Evolutionary conservation across 805 yeast genomes (phyloP), one percentile per base, ranked within the genome.

Genomic region (Metschnikowia peoriensis): DNA sequence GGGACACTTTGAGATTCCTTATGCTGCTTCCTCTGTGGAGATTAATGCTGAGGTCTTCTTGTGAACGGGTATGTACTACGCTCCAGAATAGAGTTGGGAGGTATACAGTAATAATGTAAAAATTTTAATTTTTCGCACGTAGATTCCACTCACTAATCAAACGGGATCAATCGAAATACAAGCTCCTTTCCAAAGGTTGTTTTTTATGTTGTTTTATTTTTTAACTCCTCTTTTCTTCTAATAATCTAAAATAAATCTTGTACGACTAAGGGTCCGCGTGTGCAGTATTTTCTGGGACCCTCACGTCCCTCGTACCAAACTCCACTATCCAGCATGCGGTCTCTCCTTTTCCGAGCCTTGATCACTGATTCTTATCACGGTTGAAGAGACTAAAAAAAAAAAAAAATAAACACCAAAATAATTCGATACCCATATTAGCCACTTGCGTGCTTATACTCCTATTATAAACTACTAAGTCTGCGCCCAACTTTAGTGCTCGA

Each of bases 21-120:
- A 86, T 64, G 97, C 97, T 62, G 96, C 92, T 52, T 87, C 97
- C 34, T 80, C 86, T 52, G 93, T 92, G 55, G 99, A 94, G 77
- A 79, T 94, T 56, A 87, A 93, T 66, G 84, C 94, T 49, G 94
- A 91, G 75, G 87, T 84, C 51, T 93, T 93, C 77, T 81, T 91
- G 71, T 89, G 76, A 64, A 17, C 27, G 8, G 43, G 22, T 35
- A 17, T 35, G 32, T 11, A 35, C 15, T 7, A 14, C n/a, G 28
- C 32, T 35, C 27, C 16, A 22, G 45, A 42, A 29, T 29, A 42
- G n/a, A 42, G 37, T 29, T 42, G 28, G 45, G 45, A 22, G 22
- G 37, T 14, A n/a, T 28, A 29, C 22, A 28, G 37, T 37, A 37
- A 42, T 28, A 29, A 44, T 44, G 28, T 44, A 16, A 28, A 11